Evolutionary conservation across 139 green algal species (phyloP).

Genomic region (Chlamydomonas sp.): DNA sequence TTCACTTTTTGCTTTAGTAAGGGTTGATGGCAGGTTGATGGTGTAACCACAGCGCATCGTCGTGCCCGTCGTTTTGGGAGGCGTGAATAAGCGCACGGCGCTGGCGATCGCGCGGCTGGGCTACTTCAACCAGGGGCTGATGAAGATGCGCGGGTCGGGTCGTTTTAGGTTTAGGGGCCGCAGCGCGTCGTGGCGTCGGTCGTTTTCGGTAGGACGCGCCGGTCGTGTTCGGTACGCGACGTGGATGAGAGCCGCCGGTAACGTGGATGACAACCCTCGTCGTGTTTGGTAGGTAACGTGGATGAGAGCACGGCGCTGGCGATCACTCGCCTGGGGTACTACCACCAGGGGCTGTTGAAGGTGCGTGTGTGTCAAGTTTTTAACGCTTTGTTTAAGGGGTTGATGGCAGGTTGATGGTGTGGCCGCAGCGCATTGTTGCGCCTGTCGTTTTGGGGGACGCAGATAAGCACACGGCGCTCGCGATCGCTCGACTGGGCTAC

Average conservation of each 20-base stretch:
- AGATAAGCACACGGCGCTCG: neutral
- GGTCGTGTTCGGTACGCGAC: neutral
- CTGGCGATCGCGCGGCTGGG: neutral
- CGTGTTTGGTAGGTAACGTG: too few species aligned
- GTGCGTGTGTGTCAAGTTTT: too few species aligned
- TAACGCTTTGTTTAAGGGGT: neutral
- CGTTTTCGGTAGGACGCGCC: neutral
- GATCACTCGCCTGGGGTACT: too few species aligned
- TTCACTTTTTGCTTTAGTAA: neutral
- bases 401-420: conserved; percentile 27
- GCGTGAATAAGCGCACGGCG: neutral
- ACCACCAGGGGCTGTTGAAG: too few species aligned
- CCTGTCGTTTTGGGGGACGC: neutral
- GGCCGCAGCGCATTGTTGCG: conserved; percentile 10
- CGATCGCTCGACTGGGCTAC: too few species aligned
- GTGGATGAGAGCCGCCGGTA: too few species aligned
- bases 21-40: conserved; percentile 20
- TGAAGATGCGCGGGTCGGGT: neutral
- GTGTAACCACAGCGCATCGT: conserved; percentile 18
- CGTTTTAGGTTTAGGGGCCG: conserved; percentile 18
- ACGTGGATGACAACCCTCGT: too few species aligned
- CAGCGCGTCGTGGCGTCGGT: conserved; percentile 34
- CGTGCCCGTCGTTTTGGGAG: neutral
- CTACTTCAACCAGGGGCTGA: too few species aligned
- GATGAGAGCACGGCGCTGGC: neutral